Evolutionary conservation across 2,329 filamentous ascomycete species (phyloP).

Genomic region (Xenosphaeropsis pyriputrescens): DNA sequence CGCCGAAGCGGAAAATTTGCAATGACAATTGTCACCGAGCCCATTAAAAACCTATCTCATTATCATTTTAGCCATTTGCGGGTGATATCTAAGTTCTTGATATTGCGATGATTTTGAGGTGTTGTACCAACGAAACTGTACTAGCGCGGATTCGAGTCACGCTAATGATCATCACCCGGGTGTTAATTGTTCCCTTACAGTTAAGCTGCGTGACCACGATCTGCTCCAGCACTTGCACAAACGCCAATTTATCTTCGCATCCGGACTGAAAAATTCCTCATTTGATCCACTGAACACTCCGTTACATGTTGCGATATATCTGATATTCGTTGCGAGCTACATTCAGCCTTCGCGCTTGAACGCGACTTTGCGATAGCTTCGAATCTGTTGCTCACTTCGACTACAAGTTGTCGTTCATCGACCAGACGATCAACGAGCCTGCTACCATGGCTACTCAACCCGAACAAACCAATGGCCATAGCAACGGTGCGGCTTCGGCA

Average conservation of each 20-base stretch:
- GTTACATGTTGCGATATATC: background rate
- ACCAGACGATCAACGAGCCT: slow-evolving; percentile 1
- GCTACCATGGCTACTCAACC: background rate
- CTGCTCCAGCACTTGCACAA: too few relatives aligned
- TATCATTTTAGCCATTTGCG: too few relatives aligned
- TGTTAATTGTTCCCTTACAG: too few relatives aligned
- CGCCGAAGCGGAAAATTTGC: too few relatives aligned
- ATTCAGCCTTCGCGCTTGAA: background rate
- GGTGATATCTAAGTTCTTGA: too few relatives aligned
- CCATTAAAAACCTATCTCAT: too few relatives aligned
- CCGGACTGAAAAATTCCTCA: background rate
- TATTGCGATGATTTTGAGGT: background rate
- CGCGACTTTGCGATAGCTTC: background rate
- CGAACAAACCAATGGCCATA: background rate
- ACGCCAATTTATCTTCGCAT: too few relatives aligned
- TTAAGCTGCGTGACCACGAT: too few relatives aligned
- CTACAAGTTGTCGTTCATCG: slow-evolving; percentile 4
- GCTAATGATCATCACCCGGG: too few relatives aligned
- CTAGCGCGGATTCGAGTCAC: too few relatives aligned
- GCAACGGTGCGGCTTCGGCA: slow-evolving; percentile 7
- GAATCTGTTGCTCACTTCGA: background rate
- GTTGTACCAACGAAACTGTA: too few relatives aligned
- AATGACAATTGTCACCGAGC: too few relatives aligned
- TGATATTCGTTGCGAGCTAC: background rate
- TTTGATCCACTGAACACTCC: background rate